phyloP scores from a whole-genome alignment of 768 basidiomycete species.

The Agrocybe pediades region DNA sequence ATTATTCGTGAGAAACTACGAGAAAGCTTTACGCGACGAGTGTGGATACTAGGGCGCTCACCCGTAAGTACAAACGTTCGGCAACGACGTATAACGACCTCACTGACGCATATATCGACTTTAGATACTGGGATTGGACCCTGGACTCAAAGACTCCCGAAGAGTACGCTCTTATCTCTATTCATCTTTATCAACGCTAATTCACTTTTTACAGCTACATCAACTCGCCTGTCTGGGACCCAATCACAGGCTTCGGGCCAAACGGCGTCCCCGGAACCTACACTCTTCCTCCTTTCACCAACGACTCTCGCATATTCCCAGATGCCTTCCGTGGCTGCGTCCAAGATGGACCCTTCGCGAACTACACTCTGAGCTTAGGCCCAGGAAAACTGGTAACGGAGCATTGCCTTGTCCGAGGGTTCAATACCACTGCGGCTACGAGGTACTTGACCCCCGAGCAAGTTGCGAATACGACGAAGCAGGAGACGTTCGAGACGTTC shows the following conservation, averaged over 20 bases:
- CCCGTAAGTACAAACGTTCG: slow-evolving; percentile 25
- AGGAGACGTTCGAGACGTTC: slow-evolving; percentile 33
- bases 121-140: slow-evolving; percentile 45
- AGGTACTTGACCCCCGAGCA: slow-evolving; percentile 18
- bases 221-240: slow-evolving; percentile 35
- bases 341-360: slow-evolving; percentile 34
- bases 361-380: slow-evolving; percentile 33
- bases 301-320: slow-evolving; percentile 11
- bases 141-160: slow-evolving; percentile 28
- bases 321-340: slow-evolving; percentile 26
- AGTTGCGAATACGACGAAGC: slow-evolving; percentile 22
- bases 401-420: slow-evolving; percentile 35
- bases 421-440: slow-evolving; percentile 24
- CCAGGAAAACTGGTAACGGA: slow-evolving; percentile 32
- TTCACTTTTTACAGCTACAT: slow-evolving; percentile 24
- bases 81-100: background rate
- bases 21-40: slow-evolving; percentile 32
- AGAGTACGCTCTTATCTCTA: slow-evolving; percentile 4
- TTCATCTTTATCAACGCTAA: background rate
- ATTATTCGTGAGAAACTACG: slow-evolving; percentile 29
- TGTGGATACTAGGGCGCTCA: slow-evolving; percentile 35
- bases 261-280: slow-evolving; percentile 30
- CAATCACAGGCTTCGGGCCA: slow-evolving; percentile 38
- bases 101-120: background rate
- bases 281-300: slow-evolving; percentile 7